A percentile compares a stretch with the other conserved stretches of the same genome.
Evolutionary conservation across 1,284 basidiomycete species (phyloP).

Genomic region (Sanghuangporus baumii): DNA sequence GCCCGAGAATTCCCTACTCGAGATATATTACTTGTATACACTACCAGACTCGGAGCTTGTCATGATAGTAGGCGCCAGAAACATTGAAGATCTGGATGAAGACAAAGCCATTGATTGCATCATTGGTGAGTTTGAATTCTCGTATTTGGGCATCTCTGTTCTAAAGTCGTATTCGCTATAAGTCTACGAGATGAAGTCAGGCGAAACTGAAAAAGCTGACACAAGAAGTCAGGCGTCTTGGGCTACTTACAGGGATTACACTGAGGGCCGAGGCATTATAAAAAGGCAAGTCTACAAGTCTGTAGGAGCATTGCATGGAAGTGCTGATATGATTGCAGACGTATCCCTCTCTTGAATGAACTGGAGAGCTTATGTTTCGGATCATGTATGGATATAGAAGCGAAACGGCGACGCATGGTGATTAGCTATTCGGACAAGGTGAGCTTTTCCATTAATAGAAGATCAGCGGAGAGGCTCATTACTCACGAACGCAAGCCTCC

Average conservation of each 20-base stretch:
- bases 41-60: slow-evolving; percentile 6
- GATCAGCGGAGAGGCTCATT: not conserved
- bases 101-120: slow-evolving; percentile 11
- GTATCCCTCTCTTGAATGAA: slow-evolving; percentile 10
- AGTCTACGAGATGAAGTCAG: not conserved
- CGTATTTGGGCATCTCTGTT: not conserved
- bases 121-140: slow-evolving; percentile 1
- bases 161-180: not conserved
- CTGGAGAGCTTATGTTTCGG: slow-evolving; percentile 10
- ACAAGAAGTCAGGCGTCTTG: not conserved
- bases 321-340: not conserved
- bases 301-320: not conserved
- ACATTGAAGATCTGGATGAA: slow-evolving; percentile 8
- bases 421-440: slow-evolving; percentile 12
- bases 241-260: not conserved
- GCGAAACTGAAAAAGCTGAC: not conserved
- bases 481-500: not conserved
- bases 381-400: not conserved
- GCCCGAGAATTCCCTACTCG: not conserved
- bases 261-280: not conserved
- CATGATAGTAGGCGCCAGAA: slow-evolving; percentile 5
- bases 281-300: not conserved
- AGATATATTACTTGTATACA: slow-evolving; percentile 9
- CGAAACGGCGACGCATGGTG: not conserved
- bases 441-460: not conserved